Conservation (phyloP, 768 basidiomycete genomes). For the Tubosaeta sp. region DNA sequence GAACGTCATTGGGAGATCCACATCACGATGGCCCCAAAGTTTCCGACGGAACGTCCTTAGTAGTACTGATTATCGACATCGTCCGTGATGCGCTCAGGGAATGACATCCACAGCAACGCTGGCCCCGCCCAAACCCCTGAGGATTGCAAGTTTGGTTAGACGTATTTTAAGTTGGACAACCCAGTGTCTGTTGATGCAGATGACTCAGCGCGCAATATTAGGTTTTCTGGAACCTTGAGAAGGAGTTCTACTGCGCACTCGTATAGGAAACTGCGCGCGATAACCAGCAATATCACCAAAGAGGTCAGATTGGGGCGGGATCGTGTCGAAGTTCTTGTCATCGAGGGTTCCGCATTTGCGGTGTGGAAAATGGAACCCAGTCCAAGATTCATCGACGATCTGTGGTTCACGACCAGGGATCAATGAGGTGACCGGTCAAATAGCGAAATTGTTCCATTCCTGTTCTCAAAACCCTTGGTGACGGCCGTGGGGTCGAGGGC, state of each 20-base stretch:
- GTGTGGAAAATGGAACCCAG: constrained; percentile 49
- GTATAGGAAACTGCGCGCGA: constrained; percentile 48
- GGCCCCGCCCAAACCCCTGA: constrained; percentile 42
- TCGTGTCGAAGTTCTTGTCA: constrained; percentile 38
- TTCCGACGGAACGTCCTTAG: constrained; percentile 35
- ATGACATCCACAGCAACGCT: constrained; percentile 10
- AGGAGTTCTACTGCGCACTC: constrained; percentile 51
- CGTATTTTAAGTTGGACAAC: constrained; percentile 39
- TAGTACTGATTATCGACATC: constrained; percentile 52
- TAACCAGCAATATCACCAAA: constrained; percentile 43
- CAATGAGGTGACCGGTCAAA: constrained; percentile 49
- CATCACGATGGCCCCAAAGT: constrained; percentile 35
- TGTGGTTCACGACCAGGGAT: constrained; percentile 56
- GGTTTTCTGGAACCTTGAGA: constrained; percentile 50
- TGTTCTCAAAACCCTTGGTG: constrained; percentile 47
- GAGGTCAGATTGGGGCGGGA: constrained; percentile 45
- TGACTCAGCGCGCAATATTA: constrained; percentile 48
- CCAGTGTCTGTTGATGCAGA: constrained; percentile 42
- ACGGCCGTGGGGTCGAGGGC: constrained; percentile 52
- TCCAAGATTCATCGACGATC: constrained; percentile 50
- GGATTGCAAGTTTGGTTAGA: constrained; percentile 53
- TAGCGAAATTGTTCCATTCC: constrained; percentile 41
- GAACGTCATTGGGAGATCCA: constrained; percentile 51
- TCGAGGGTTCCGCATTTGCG: constrained; percentile 42
- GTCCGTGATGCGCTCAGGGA: constrained; percentile 45